A percentile compares a stretch with the other conserved stretches of the same genome.
Conservation (phyloP, 306 rosid species). For the Pachyrhizus erosus region DNA sequence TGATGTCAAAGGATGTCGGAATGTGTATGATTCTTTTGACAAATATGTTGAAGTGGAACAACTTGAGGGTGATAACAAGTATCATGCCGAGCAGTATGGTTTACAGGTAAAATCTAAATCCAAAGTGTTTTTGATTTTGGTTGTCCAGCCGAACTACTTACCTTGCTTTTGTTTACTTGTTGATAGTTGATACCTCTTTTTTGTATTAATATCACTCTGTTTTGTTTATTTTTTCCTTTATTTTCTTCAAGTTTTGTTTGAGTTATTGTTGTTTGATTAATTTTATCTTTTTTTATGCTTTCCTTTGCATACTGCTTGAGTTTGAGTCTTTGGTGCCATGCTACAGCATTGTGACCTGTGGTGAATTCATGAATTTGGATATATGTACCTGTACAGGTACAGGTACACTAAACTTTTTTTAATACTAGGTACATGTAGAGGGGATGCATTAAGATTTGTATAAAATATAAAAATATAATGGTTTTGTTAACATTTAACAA, state of each 20-base stretch:
- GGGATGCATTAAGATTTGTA: neutral
- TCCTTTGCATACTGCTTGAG: neutral
- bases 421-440: neutral
- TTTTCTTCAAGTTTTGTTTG: neutral
- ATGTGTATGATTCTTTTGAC: neutral
- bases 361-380: neutral
- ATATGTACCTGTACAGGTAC: neutral
- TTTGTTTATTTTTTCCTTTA: neutral
- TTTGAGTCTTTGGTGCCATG: neutral
- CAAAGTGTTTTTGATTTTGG: neutral
- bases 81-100: constrained; percentile 5
- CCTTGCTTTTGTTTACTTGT: neutral
- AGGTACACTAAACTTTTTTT: neutral
- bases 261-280: neutral
- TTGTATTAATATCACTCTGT: neutral
- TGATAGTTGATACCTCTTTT: neutral
- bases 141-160: neutral
- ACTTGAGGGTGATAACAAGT: neutral
- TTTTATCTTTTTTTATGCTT: neutral
- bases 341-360: neutral
- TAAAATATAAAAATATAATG: neutral
- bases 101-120: constrained; percentile 10
- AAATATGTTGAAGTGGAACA: constrained; percentile 21
- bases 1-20: neutral
- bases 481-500: neutral